Percentiles rank a stretch among this genome's conserved stretches.
phyloP scores from a whole-genome alignment of 2,329 filamentous ascomycete species.

The Neopestalotiopsis sp. region DNA sequence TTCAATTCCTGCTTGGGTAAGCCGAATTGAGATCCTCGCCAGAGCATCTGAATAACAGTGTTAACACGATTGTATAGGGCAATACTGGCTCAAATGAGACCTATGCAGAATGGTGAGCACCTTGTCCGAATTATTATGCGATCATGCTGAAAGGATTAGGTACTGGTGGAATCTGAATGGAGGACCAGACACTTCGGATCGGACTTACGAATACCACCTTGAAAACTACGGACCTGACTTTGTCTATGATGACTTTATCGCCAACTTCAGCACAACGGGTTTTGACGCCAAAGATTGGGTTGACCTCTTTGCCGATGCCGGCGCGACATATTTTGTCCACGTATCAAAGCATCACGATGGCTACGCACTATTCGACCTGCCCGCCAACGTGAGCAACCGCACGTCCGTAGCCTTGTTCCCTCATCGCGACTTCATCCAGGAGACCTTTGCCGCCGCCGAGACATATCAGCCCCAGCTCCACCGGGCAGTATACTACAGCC shows the following conservation, averaged over 20 bases:
- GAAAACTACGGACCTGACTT: slow-evolving; percentile 55
- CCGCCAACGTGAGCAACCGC: slow-evolving; percentile 42
- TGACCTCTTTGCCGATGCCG: slow-evolving; percentile 42
- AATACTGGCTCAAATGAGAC: slow-evolving; percentile 45
- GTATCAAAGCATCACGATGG: slow-evolving; percentile 56
- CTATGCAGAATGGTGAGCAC: slow-evolving; percentile 52
- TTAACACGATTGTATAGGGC: slow-evolving; percentile 35
- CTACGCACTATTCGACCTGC: slow-evolving; percentile 50
- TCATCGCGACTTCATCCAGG: slow-evolving; percentile 44
- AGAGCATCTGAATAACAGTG: not conserved
- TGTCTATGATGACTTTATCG: slow-evolving; percentile 62
- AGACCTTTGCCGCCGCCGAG: slow-evolving; percentile 49
- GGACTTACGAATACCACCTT: slow-evolving; percentile 53
- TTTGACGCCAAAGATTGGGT: slow-evolving; percentile 55
- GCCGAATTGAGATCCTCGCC: not conserved
- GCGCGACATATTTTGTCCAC: slow-evolving; percentile 51
- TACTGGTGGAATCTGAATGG: slow-evolving; percentile 34
- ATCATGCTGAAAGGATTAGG: not conserved
- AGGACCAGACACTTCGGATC: slow-evolving; percentile 46
- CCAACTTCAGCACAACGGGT: slow-evolving; percentile 54
- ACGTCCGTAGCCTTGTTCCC: slow-evolving; percentile 48
- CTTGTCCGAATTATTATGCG: no score
- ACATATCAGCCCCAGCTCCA: slow-evolving; percentile 46
- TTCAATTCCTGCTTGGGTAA: slow-evolving; percentile 57
- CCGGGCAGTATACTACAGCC: slow-evolving; percentile 53